Base-by-base conservation (phyloP, 208 protist species). In the Sergeia podlipaevii region DNA sequence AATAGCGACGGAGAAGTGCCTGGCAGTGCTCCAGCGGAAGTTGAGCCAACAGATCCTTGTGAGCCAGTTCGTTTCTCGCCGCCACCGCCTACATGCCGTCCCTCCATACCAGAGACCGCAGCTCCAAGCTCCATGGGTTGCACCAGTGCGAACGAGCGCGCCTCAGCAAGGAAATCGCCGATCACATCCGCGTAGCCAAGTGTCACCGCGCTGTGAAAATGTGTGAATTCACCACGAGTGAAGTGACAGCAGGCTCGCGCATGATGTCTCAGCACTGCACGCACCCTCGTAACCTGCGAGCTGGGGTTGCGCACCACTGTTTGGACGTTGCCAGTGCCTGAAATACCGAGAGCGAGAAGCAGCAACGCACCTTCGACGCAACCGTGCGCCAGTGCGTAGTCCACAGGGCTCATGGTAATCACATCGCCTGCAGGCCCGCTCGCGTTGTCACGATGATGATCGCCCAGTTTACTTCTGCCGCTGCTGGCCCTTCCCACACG, bases 181-280 rank as follows among this genome's bases (percentile, higher is more conserved):
- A 74, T 48, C 38, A 81, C 62, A 20, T 73, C 69, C 18, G 50
- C 52, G 49, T 77, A 67, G 29, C 70, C 66, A 10, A 88, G 55
- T 34, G 70, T 70, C 29, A 80, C 68, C n/a, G 80, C 84, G 44
- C 71, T 77, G 62, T 91, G 84, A 42, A 91, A 59, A 32, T 82
- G 55, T 7, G 74, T 86, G 71, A 83, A 91, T 26, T 36, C 41
- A 3, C 28, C 11, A 4, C 32, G 21, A 18, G n/a, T 39, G 28
- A 3, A 15, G 10, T 23, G 45, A 24, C 13, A 37, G 55, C 48
- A 63, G 39, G 38, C 48, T 37, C 36, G 38, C 36, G 4, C 27
- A 28, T n/a, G 4, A 68, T 21, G 33, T 36, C 44, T 56, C 38
- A 55, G 13, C 20, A 45, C 0, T 18, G 17, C 2, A 26, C 15